Evolutionary conservation across 192 early-diverging fungal genomes (phyloP).

Genomic region (Entophlyctis helioformis): DNA sequence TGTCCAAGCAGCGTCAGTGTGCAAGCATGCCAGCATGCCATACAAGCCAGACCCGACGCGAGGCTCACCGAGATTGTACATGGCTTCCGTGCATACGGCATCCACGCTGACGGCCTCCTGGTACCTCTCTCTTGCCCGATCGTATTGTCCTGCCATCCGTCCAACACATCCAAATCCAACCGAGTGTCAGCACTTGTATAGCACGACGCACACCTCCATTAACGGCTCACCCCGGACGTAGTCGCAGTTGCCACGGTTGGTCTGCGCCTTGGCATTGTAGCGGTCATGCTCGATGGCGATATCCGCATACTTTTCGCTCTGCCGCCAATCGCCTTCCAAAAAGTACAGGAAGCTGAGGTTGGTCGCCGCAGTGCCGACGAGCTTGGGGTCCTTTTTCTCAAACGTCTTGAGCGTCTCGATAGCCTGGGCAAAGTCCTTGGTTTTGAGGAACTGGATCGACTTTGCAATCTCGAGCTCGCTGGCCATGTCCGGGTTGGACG

Average conservation of each 20-base stretch:
- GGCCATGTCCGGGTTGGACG: constrained; percentile 34
- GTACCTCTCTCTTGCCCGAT: constrained; percentile 37
- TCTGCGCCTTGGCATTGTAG: constrained; percentile 49
- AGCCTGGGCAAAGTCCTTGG: constrained; percentile 38
- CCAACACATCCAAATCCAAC: background rate
- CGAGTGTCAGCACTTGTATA: too few relatives aligned
- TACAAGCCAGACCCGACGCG: too few relatives aligned
- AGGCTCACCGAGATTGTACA: constrained; percentile 40
- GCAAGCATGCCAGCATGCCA: too few relatives aligned
- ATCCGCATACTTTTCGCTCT: constrained; percentile 42
- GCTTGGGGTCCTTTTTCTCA: constrained; percentile 42
- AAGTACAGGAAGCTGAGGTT: constrained; percentile 46
- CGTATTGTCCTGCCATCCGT: constrained; percentile 8
- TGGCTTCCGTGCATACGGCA: constrained; percentile 45
- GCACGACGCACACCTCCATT: too few relatives aligned
- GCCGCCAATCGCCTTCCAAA: constrained; percentile 38
- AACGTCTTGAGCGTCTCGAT: constrained; percentile 40
- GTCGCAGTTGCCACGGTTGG: constrained; percentile 36
- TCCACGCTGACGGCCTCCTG: constrained; percentile 41
- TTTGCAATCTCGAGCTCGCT: constrained; percentile 50
- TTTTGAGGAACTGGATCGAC: constrained; percentile 40
- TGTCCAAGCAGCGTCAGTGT: too few relatives aligned
- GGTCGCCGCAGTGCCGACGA: constrained; percentile 43
- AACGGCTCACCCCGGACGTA: constrained; percentile 14
- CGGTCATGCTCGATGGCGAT: constrained; percentile 36